Evolutionary conservation across 75 land plant species (phyloP), one percentile per base, ranked within the genome.

Genomic region (Selaginella moellendorffii): DNA sequence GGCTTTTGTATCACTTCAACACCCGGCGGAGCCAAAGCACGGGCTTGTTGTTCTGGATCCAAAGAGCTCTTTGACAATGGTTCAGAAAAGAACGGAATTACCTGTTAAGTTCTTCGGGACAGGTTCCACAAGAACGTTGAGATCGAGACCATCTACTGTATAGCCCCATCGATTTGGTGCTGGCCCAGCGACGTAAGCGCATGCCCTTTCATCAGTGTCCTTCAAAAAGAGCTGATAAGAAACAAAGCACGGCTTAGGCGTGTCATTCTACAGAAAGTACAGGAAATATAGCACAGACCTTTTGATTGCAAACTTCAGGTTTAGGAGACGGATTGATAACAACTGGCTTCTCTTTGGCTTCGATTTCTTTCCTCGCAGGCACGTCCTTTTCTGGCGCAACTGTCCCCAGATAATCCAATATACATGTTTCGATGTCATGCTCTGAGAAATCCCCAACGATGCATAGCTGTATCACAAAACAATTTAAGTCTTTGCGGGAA

Each of bases 161-260:
- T 82, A 81, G 25, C 99, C 99, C 99, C 97, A 95, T 28, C 99
- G 82, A 67, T 90, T 95, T 26, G 99, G 99, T 21, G 92, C 87
- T 65, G 91, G 87, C 31, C 99, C 99, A 64, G 99, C 88, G 61
- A 95, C 80, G 62, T 95, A 95, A 42, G 99, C 96, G 79, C 99
- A 95, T 53, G 99, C 99, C 71, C 99, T 78, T 68, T 95, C 99
- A 82, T 95, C 99, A 27, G 99, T 95, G 67, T 95, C 99, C 72
- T 90, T 86, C 54, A 95, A 73, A 63, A 76, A 81, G 22, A 95
- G 84, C 99, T 95, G 79, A 29, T 46, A 70, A 56, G 19, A n/a
- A n/a, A n/a, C n/a, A n/a, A n/a, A n/a, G n/a, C n/a, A n/a, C n/a
- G n/a, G n/a, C n/a, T n/a, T n/a, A n/a, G n/a, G n/a, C n/a, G n/a